Conservation (phyloP, 2,329 filamentous ascomycete species). For the Parafenestella ontariensis region DNA sequence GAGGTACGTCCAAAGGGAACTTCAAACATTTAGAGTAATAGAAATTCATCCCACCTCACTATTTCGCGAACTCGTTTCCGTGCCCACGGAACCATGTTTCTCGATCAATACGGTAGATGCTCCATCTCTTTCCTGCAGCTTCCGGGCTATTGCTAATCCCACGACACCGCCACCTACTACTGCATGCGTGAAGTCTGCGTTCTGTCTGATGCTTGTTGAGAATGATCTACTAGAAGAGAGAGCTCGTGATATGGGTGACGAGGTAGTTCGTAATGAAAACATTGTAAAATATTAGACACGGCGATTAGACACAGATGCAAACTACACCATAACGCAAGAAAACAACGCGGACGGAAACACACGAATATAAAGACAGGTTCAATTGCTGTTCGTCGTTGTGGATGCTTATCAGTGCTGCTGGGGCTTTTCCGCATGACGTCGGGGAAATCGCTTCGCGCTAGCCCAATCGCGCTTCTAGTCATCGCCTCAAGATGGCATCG, state of each 20-base stretch:
- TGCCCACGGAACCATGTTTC: slow-evolving; percentile 76
- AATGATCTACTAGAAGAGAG: slow-evolving; percentile 21
- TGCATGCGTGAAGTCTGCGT: slow-evolving; percentile 69
- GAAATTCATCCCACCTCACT: slow-evolving; percentile 68
- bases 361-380: background rate
- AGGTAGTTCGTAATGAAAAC: slow-evolving; percentile 16
- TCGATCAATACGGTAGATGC: slow-evolving; percentile 80
- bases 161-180: slow-evolving; percentile 76
- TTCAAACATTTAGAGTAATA: background rate
- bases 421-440: slow-evolving; percentile 16
- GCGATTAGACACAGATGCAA: background rate
- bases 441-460: slow-evolving; percentile 5
- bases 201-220: slow-evolving; percentile 33
- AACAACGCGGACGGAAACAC: background rate
- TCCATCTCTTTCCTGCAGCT: slow-evolving; percentile 67
- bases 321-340: background rate
- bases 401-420: slow-evolving; percentile 2
- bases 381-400: background rate
- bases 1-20: background rate
- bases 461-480: background rate
- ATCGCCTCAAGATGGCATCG: background rate
- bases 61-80: slow-evolving; percentile 88
- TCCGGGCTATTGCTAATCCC: slow-evolving; percentile 78
- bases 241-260: background rate
- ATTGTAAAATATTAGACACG: slow-evolving; percentile 5